Percentiles rank a stretch among this genome's conserved stretches.
These are phyloP conservation scores for Cyclanthera cordifolia DNA, from an alignment of 306 rosid species.

Conservation along the genomic window DNA sequence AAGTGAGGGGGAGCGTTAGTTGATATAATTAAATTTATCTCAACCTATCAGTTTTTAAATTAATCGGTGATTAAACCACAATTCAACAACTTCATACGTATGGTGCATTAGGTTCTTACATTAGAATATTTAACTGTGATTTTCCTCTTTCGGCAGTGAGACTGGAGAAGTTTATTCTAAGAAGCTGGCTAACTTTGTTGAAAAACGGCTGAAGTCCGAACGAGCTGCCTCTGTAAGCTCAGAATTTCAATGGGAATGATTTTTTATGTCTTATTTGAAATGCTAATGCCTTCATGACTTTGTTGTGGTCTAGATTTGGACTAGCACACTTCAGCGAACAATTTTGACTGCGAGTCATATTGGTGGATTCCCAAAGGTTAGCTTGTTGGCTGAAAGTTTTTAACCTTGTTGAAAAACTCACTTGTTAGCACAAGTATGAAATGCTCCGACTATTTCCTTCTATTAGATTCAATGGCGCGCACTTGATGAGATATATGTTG, in stretches of 20 bases:
- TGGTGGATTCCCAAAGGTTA: slow-evolving; percentile 89
- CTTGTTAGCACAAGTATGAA: not conserved
- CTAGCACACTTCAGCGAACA: slow-evolving; percentile 91
- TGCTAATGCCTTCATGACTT: not conserved
- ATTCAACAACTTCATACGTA: too few species aligned
- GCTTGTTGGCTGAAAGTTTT: slow-evolving; percentile 17
- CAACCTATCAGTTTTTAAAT: too few species aligned
- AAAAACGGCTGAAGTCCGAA: slow-evolving; percentile 88
- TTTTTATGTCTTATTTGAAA: not conserved
- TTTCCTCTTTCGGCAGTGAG: slow-evolving; percentile 44
- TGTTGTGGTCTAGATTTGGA: slow-evolving; percentile 66
- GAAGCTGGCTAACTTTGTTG: slow-evolving; percentile 82
- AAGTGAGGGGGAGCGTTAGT: too few species aligned
- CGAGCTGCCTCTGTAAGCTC: slow-evolving; percentile 93
- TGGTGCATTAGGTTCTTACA: too few species aligned
- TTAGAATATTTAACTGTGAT: slow-evolving; percentile 2
- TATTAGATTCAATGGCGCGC: slow-evolving; percentile 98
- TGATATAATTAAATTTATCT: too few species aligned
- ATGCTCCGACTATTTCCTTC: slow-evolving; percentile 10
- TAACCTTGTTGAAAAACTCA: not conserved
- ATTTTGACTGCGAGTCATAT: slow-evolving; percentile 81
- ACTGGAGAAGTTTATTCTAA: slow-evolving; percentile 70
- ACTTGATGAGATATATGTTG: slow-evolving; percentile 82
- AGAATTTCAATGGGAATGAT: not conserved
- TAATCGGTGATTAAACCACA: too few species aligned